Conservation (phyloP, 495 filamentous ascomycete species). For the Talaromyces adpressus region DNA sequence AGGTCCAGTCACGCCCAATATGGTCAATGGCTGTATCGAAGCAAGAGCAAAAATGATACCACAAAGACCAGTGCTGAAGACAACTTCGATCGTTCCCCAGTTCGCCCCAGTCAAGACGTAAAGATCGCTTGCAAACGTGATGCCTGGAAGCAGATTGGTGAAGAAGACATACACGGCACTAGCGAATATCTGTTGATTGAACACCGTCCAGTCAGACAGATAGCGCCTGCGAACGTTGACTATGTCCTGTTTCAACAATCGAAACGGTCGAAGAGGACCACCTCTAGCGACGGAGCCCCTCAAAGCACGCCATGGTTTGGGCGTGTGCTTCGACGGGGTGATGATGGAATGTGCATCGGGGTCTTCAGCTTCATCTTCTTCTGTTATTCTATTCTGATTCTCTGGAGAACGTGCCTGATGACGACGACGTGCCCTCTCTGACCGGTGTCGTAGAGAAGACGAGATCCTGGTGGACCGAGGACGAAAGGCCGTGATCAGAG, state of each 20-base stretch:
- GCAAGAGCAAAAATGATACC: conserved; percentile 57
- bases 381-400: neutral
- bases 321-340: conserved; percentile 37
- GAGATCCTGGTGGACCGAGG: conserved; percentile 26
- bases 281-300: conserved; percentile 31
- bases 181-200: conserved; percentile 66
- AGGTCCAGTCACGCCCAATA: conserved; percentile 66
- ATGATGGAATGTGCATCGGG: conserved; percentile 32
- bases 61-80: conserved; percentile 64
- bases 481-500: conserved; percentile 31
- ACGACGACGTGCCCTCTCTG: conserved; percentile 15
- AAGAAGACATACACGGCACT: conserved; percentile 72
- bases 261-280: conserved; percentile 48
- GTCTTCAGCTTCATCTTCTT: conserved; percentile 12
- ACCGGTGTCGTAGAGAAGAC: conserved; percentile 16
- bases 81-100: conserved; percentile 67
- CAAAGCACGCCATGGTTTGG: conserved; percentile 24
- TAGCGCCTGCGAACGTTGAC: conserved; percentile 48
- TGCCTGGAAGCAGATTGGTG: conserved; percentile 65
- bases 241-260: conserved; percentile 56
- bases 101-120: conserved; percentile 59
- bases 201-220: conserved; percentile 58
- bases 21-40: conserved; percentile 64
- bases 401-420: conserved; percentile 10
- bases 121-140: conserved; percentile 66